A percentile compares a stretch with the other conserved stretches of the same genome.
Evolutionary conservation across 1,284 basidiomycete genomes (phyloP).

Genomic region (Pyrrhoderma noxium): DNA sequence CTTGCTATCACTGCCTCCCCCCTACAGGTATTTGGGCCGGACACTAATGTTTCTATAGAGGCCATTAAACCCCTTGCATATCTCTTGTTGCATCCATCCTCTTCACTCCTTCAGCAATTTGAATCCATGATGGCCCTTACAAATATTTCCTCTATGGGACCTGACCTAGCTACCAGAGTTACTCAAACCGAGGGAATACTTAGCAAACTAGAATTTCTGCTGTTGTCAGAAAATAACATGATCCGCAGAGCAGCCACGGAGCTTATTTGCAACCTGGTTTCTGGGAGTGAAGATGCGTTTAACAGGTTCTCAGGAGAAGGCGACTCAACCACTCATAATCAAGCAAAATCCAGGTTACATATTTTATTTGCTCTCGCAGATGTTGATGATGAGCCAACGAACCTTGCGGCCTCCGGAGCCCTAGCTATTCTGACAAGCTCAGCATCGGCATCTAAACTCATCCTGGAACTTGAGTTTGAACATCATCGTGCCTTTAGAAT

Average conservation of each 20-base stretch:
- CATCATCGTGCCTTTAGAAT: conserved; percentile 52
- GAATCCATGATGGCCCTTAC: conserved; percentile 95
- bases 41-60: conserved; percentile 70
- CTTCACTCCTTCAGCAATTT: conserved; percentile 78
- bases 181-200: conserved; percentile 55
- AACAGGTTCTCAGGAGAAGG: conserved; percentile 52
- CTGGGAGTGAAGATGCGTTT: conserved; percentile 69
- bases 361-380: conserved; percentile 81
- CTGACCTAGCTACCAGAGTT: conserved; percentile 58
- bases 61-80: conserved; percentile 71
- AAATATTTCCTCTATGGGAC: conserved; percentile 80
- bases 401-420: conserved; percentile 80
- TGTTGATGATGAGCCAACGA: conserved; percentile 75
- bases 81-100: conserved; percentile 59
- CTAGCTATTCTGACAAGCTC: conserved; percentile 73
- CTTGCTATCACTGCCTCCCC: conserved; percentile 89
- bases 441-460: conserved; percentile 47
- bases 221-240: conserved; percentile 79
- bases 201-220: conserved; percentile 67
- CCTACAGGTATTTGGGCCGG: conserved; percentile 81
- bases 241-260: conserved; percentile 85
- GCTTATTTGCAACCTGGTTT: conserved; percentile 89
- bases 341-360: conserved; percentile 61
- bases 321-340: conserved; percentile 22
- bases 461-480: conserved; percentile 59